Evolutionary conservation across 192 early-diverging fungal genomes (phyloP), one percentile per base, ranked within the genome.

Genomic region (Linnemannia exigua): DNA sequence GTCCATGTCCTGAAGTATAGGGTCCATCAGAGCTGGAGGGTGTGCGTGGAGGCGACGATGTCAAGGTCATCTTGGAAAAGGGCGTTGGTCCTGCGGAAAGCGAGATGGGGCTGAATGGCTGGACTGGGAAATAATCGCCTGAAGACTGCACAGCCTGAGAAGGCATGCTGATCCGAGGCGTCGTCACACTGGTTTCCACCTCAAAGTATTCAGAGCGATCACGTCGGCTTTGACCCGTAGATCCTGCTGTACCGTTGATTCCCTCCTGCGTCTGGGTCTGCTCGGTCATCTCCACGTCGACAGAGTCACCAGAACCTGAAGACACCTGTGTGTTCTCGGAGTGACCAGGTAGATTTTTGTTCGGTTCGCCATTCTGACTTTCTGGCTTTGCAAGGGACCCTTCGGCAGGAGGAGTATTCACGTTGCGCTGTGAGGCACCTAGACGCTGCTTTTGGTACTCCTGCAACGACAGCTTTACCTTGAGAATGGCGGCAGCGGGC

Each of bases 381-480:
- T 52, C 68, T 2, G 66, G 5, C 47, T 79, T 72, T 25, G 44
- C 5, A 37, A 25, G 31, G n/a, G 79, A 58, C 5, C 5, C 19
- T 16, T 70, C 72, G 11, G 35, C 15, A 52, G 33, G 8, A 1
- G 50, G n/a, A 6, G 41, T 74, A 28, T 36, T 63, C n/a, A 22
- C 47, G 15, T 0, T 71, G 15, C 84, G 77, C 36, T 73, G 84
- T 1, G 84, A 86, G 3, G 75, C 84, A 12, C 72, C 84, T 19
- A 77, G 68, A 17, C 84, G 77, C 41, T 86, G 67, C 70, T 79
- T 79, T 41, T 80, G 78, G 25, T 86, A 86, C 70, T 86, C 84
- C 33, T 86, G 84, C 31, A 86, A 75, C 0, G 84, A 86, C 1
- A 86, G 66, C 48, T 86, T 86, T 48, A 86, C 84, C 44, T 86